phyloP scores from a whole-genome alignment of 768 basidiomycete species.

The Phanerodontia chrysosporium region DNA sequence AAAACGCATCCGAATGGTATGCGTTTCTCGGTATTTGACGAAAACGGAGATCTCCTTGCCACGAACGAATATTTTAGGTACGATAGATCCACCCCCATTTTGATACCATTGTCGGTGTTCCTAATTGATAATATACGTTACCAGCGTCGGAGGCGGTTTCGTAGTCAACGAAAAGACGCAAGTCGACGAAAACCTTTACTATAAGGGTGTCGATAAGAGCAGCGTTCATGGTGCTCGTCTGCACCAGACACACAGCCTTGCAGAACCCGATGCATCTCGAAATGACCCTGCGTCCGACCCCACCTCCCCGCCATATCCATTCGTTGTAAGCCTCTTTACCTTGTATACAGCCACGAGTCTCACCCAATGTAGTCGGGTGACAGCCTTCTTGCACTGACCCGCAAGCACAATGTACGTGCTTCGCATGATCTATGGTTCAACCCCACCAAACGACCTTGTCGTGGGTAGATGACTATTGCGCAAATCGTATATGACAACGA shows the following conservation, averaged over 20 bases:
- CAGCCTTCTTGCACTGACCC: constrained; percentile 69
- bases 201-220: constrained; percentile 84
- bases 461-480: constrained; percentile 78
- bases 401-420: constrained; percentile 71
- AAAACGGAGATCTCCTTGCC: constrained; percentile 81
- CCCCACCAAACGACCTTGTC: neutral
- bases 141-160: constrained; percentile 86
- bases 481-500: constrained; percentile 95
- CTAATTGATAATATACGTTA: neutral
- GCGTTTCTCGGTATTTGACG: constrained; percentile 81
- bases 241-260: constrained; percentile 52
- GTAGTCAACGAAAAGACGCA: constrained; percentile 95
- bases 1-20: constrained; percentile 92
- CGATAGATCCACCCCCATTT: too few relatives aligned
- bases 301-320: constrained; percentile 78
- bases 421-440: neutral
- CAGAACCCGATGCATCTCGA: constrained; percentile 29
- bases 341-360: neutral
- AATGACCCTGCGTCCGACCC: constrained; percentile 23
- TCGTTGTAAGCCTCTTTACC: constrained; percentile 31
- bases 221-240: constrained; percentile 77
- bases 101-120: too few relatives aligned
- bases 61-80: constrained; percentile 92
- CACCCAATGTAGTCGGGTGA: constrained; percentile 50
- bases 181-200: constrained; percentile 94